A percentile compares a stretch with the other conserved stretches of the same genome.
These are phyloP conservation scores for Ceratocystis ficicola DNA, from an alignment of 2,329 filamentous ascomycete genomes.

Conservation along the genomic window DNA sequence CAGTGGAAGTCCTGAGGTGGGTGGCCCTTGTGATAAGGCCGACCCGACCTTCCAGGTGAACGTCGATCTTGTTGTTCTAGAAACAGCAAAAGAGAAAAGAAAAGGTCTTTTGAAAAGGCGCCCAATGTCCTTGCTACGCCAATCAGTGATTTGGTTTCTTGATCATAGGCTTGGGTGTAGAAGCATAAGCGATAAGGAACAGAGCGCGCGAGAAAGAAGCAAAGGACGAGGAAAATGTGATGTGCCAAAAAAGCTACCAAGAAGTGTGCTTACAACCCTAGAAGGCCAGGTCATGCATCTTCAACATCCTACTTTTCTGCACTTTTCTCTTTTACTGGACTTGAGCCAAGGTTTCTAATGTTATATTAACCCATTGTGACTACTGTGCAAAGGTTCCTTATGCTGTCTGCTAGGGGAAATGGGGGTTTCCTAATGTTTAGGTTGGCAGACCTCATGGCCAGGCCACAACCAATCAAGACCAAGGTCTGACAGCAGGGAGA, in stretches of 20 bases:
- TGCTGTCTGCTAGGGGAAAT: neutral
- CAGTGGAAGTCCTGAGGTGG: neutral
- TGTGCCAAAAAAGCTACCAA: neutral
- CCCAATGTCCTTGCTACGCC: neutral
- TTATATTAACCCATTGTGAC: neutral
- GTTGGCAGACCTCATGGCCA: neutral
- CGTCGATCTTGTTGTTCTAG: constrained; percentile 10
- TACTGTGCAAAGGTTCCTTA: constrained; percentile 5
- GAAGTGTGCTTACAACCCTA: too few species aligned
- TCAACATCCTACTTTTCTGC: neutral
- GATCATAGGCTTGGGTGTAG: neutral
- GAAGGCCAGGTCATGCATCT: too few species aligned
- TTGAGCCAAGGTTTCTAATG: neutral
- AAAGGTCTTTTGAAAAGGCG: neutral
- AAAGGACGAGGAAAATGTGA: neutral
- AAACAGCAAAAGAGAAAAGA: constrained; percentile 3
- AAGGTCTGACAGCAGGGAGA: constrained; percentile 2
- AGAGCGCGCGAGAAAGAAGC: neutral
- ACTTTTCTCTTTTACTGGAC: neutral
- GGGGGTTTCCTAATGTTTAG: neutral
- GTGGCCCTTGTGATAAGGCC: constrained; percentile 4
- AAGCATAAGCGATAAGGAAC: neutral
- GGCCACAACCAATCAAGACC: neutral
- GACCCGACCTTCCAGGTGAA: neutral
- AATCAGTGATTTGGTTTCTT: neutral